phyloP scores from a whole-genome alignment of 345 rosid genomes.

The Aquilaria yunnanensis region DNA sequence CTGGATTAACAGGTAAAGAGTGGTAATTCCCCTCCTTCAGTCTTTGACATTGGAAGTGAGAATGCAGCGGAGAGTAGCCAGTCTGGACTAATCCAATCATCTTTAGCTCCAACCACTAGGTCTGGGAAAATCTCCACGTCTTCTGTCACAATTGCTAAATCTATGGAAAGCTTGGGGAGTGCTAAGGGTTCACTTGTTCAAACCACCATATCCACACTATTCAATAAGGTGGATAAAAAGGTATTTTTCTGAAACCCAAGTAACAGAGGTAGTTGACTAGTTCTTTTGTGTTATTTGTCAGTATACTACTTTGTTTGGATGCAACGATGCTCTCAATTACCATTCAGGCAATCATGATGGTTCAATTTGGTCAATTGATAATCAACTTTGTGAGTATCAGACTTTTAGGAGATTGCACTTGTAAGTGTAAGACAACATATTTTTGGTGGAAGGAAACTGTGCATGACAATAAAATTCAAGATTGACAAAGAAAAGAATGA shows the following conservation, averaged over 20 bases:
- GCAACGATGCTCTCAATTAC: no score
- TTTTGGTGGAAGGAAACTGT: no score
- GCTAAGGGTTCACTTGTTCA: slow-evolving; percentile 61
- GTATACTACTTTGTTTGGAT: no score
- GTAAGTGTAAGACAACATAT: no score
- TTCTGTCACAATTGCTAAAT: slow-evolving; percentile 21
- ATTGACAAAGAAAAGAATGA: no score
- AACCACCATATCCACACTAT: slow-evolving; percentile 63
- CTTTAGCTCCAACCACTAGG: slow-evolving; percentile 21
- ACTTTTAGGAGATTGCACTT: no score
- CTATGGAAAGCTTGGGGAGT: slow-evolving; percentile 23
- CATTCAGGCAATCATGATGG: no score
- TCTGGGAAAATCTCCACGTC: slow-evolving; percentile 23
- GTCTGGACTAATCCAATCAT: slow-evolving; percentile 11
- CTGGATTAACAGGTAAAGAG: slow-evolving; percentile 23
- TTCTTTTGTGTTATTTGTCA: no score
- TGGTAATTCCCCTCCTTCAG: slow-evolving; percentile 16
- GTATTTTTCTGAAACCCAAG: slow-evolving; percentile 12
- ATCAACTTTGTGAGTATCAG: no score
- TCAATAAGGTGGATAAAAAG: slow-evolving; percentile 67
- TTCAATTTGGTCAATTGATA: no score
- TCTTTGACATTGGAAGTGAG: slow-evolving; percentile 14
- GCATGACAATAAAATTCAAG: no score
- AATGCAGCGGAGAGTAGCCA: slow-evolving; percentile 15
- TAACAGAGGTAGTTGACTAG: no score